Conservation (phyloP, 1,139 yeast genomes). For the Suhomyces wounanorum region DNA sequence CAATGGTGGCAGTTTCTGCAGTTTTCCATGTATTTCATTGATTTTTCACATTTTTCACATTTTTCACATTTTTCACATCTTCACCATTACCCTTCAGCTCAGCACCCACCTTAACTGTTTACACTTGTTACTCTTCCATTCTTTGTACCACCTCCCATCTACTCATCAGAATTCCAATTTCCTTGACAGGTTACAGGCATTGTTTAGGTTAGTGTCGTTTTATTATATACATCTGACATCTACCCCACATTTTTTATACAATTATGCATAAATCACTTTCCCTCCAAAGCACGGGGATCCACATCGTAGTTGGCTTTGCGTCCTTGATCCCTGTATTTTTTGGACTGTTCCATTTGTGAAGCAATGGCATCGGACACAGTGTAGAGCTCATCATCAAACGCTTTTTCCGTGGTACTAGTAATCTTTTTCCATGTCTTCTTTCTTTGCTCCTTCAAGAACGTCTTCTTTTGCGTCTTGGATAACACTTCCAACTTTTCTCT, state of each 20-base stretch:
- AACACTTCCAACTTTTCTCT: slow-evolving; percentile 40
- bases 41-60: background rate
- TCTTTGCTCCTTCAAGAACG: slow-evolving; percentile 44
- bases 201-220: background rate
- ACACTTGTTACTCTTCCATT: background rate
- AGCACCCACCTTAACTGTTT: too few species aligned
- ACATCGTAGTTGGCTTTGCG: slow-evolving; percentile 33
- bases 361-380: slow-evolving; percentile 41
- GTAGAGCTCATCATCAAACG: slow-evolving; percentile 37
- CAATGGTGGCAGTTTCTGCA: background rate
- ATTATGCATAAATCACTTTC: slow-evolving; percentile 19
- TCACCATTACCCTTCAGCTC: background rate
- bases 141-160: background rate
- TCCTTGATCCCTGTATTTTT: slow-evolving; percentile 37
- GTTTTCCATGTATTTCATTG: background rate
- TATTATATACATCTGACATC: background rate
- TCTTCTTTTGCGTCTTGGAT: slow-evolving; percentile 44
- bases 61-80: background rate
- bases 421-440: slow-evolving; percentile 46
- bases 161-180: too few species aligned
- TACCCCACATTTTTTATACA: background rate
- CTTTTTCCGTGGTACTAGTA: slow-evolving; percentile 31
- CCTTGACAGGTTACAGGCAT: too few species aligned
- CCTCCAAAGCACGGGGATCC: slow-evolving; percentile 21
- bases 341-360: slow-evolving; percentile 34